A percentile compares a stretch with the other conserved stretches of the same genome.
These are phyloP conservation scores for Phytophthora sp. DNA, from an alignment of 352 stramenopile species.

Conservation along the genomic window DNA sequence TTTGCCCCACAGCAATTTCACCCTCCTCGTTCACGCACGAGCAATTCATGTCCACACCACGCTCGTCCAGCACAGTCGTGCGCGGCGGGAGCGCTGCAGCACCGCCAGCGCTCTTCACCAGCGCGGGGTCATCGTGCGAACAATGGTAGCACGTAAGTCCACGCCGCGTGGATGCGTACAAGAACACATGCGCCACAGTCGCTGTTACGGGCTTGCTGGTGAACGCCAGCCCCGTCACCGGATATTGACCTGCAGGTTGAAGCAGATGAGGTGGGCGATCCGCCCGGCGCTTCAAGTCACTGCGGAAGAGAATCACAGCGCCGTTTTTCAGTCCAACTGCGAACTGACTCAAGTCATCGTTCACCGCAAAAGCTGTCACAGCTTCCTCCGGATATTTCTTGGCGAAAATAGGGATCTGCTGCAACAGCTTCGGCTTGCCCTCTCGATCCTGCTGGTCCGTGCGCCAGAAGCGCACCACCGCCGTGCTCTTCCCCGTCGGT, in stretches of 20 bases:
- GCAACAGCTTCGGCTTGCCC: slow-evolving; percentile 83
- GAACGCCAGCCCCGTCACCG: slow-evolving; percentile 80
- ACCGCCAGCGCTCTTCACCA: slow-evolving; percentile 75
- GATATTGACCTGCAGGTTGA: slow-evolving; percentile 80
- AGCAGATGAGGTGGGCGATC: slow-evolving; percentile 75
- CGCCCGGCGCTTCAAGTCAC: slow-evolving; percentile 77
- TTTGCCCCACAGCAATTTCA: slow-evolving; percentile 84
- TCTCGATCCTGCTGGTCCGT: slow-evolving; percentile 89
- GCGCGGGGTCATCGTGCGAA: slow-evolving; percentile 79
- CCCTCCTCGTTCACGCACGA: slow-evolving; percentile 87
- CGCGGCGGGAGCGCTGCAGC: slow-evolving; percentile 64
- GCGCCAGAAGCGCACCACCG: slow-evolving; percentile 86
- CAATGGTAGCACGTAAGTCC: slow-evolving; percentile 88
- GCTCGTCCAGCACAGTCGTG: slow-evolving; percentile 82
- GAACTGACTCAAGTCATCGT: slow-evolving; percentile 84
- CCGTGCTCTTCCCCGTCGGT: slow-evolving; percentile 68
- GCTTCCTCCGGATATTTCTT: slow-evolving; percentile 90
- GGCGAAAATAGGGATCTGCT: slow-evolving; percentile 86
- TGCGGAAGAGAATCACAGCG: slow-evolving; percentile 83
- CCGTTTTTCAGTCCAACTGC: slow-evolving; percentile 84
- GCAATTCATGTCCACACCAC: slow-evolving; percentile 81
- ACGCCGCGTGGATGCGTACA: slow-evolving; percentile 81
- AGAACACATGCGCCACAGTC: slow-evolving; percentile 68
- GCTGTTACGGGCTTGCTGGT: slow-evolving; percentile 78
- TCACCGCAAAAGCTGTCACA: slow-evolving; percentile 86